A percentile compares a stretch with the other conserved stretches of the same genome.
Conservation (phyloP, 495 filamentous ascomycete genomes). For the Podospora conica region DNA sequence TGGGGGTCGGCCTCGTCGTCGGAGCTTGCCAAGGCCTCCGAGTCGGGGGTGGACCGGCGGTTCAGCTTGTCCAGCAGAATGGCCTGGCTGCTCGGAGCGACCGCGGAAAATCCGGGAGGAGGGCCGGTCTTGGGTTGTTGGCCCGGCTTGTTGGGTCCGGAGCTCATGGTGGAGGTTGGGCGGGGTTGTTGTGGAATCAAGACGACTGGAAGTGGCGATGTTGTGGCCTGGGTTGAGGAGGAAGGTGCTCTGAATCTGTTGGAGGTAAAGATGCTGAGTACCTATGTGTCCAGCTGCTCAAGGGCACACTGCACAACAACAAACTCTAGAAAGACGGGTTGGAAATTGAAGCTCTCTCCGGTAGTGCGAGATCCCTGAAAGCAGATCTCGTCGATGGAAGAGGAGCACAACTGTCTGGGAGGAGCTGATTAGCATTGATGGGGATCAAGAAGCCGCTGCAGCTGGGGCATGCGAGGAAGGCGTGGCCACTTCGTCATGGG, state of each 20-base stretch:
- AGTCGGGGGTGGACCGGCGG: conserved; percentile 82
- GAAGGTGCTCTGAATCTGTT: not conserved
- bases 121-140: conserved; percentile 37
- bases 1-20: conserved; percentile 73
- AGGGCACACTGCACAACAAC: not conserved
- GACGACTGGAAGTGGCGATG: not conserved
- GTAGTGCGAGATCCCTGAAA: not conserved
- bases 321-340: not conserved
- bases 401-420: not conserved
- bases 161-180: conserved; percentile 37
- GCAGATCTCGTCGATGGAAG: not conserved
- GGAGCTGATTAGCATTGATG: not conserved
- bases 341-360: not conserved
- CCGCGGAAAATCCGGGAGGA: conserved; percentile 32
- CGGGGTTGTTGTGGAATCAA: not conserved
- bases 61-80: conserved; percentile 68
- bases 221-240: not conserved
- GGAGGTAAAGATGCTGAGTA: not conserved
- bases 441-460: not conserved
- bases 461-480: not conserved
- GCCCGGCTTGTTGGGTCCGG: conserved; percentile 37
- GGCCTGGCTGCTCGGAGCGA: conserved; percentile 47
- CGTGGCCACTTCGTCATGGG: not conserved
- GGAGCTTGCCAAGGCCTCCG: conserved; percentile 85
- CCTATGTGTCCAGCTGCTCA: not conserved